Evolutionary conservation across 2,329 filamentous ascomycete species (phyloP).

Genomic region (Apiospora kogelbergensis): DNA sequence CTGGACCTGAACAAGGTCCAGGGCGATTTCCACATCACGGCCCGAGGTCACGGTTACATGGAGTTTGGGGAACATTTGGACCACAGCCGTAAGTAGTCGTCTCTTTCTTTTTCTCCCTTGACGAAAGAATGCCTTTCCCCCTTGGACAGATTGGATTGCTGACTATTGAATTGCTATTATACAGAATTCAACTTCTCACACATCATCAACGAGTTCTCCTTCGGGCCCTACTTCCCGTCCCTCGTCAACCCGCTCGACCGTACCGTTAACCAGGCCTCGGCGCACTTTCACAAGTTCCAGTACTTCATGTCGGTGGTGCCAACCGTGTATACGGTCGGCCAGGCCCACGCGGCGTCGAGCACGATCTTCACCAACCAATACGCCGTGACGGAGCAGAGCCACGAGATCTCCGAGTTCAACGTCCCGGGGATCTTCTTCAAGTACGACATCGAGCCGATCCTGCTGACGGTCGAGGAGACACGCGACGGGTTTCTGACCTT

Average conservation of each 20-base stretch:
- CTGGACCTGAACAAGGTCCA: conserved; percentile 95
- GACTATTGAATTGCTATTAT: neutral
- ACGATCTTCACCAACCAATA: conserved; percentile 95
- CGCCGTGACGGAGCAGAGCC: conserved; percentile 87
- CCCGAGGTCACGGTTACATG: conserved; percentile 90
- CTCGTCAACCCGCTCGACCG: conserved; percentile 92
- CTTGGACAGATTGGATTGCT: neutral
- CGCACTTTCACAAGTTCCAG: conserved; percentile 93
- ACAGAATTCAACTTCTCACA: conserved; percentile 96
- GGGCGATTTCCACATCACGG: conserved; percentile 97
- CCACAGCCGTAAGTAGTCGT: conserved; percentile 63
- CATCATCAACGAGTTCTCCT: conserved; percentile 92
- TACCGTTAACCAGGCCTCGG: conserved; percentile 73
- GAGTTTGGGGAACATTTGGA: conserved; percentile 79
- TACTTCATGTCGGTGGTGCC: conserved; percentile 96
- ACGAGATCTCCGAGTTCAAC: conserved; percentile 64
- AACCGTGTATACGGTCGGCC: conserved; percentile 78
- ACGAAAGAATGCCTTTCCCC: too few species aligned
- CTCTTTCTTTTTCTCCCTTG: too few species aligned
- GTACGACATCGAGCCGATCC: conserved; percentile 96
- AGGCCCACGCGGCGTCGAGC: conserved; percentile 39
- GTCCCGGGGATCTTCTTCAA: conserved; percentile 97
- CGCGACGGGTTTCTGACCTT: conserved; percentile 74
- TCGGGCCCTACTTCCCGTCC: conserved; percentile 93
- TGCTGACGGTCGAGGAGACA: conserved; percentile 81